Evolutionary conservation across 2,329 filamentous ascomycete species (phyloP), one percentile per base, ranked within the genome.

Genomic region (Exophiala oligosperma): DNA sequence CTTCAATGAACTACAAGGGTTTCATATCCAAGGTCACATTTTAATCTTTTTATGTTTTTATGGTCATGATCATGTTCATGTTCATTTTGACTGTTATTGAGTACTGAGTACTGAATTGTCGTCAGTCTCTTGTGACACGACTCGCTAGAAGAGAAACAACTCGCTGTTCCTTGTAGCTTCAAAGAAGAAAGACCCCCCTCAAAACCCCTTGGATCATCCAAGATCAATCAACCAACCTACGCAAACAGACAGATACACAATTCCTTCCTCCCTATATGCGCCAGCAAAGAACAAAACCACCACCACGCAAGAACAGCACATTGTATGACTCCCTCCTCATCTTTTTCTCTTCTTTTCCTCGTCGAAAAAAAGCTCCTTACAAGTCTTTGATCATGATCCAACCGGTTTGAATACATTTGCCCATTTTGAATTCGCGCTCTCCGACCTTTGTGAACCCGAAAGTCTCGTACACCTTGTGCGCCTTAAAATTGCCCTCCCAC

Each of bases 21-120:
- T 64, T 64, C 62, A 64, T 64, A 62, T 58, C 61, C 55, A 64
- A 64, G 62, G 62, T 64, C 54, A 64, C 62, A 64, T 64, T 40
- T 49, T 26, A 12, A 21, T 9, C 26, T 46, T 8, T 41, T 11
- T 21, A 41, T 41, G 38, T 41, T 21, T 41, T 41, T 14, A n/a
- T 41, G 38, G 5, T n/a, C 12, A 7, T 37, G 35, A 37, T 7
- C 35, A 37, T 8, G 35, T 7, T 17, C 17, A 17, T 17, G 17
- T 17, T 17, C 17, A 17, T 17, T 17, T 17, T 17, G 17, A 17
- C 17, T 17, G 17, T 17, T 17, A 17, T 17, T 17, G 17, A 17
- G 17, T 17, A 17, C 17, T 17, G 17, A 17, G 17, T 17, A 17
- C 17, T 17, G 17, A 17, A 17, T 17, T 17, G 17, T 17, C 17